These are phyloP conservation scores for Mucuna pruriens DNA, from an alignment of 306 rosid species.

Conservation along the genomic window DNA sequence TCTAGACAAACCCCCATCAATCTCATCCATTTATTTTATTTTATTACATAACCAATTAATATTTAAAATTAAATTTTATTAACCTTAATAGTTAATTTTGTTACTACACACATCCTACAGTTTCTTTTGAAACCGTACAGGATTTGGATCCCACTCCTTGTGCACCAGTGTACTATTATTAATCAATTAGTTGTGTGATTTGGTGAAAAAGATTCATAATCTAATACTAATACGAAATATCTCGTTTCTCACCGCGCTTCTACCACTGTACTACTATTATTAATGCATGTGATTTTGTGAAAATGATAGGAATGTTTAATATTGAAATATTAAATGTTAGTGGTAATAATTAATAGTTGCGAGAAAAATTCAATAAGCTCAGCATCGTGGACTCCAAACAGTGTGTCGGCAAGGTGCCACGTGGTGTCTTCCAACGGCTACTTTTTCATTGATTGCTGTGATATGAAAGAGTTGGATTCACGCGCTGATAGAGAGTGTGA, in stretches of 20 bases:
- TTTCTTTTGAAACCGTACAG: no score
- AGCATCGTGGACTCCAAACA: constrained; percentile 4
- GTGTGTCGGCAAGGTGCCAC: constrained; percentile 43
- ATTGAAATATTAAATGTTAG: no score
- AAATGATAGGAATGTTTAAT: background rate
- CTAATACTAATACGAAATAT: background rate
- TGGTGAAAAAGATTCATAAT: background rate
- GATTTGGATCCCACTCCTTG: no score
- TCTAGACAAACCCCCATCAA: no score
- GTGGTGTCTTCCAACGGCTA: constrained; percentile 41
- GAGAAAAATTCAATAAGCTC: background rate
- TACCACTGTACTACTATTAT: background rate
- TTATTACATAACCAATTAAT: no score
- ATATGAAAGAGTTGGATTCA: background rate
- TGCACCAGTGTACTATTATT: background rate
- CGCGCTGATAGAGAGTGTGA: constrained; percentile 37
- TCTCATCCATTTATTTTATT: no score
- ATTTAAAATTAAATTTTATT: no score
- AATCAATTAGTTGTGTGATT: background rate
- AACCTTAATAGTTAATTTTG: no score
- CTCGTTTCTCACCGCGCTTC: background rate
- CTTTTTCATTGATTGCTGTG: background rate
- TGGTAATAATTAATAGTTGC: background rate
- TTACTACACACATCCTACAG: no score
- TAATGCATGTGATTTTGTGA: background rate